Percentiles rank a stretch among this genome's conserved stretches.
These are phyloP conservation scores for Paracorniculantispora psalliotae DNA, from an alignment of 2,329 filamentous ascomycete species.

Conservation along the genomic window DNA sequence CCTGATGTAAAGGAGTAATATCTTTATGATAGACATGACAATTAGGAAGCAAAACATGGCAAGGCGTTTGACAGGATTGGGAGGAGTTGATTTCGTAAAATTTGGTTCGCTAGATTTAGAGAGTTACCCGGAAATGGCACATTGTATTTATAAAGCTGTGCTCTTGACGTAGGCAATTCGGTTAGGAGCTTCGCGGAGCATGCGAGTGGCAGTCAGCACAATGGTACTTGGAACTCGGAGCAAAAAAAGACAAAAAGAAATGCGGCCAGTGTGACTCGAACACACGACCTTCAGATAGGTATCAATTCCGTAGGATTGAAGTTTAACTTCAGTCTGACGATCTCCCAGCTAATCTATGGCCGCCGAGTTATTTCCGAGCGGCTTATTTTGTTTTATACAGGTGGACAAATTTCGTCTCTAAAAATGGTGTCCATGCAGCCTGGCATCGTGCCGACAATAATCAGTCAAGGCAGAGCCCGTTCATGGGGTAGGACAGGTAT, in stretches of 20 bases:
- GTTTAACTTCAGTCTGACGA: slow-evolving; percentile 26
- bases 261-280: slow-evolving; percentile 28
- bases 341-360: slow-evolving; percentile 27
- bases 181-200: too few relatives aligned
- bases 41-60: background rate
- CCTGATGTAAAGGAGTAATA: slow-evolving; percentile 20
- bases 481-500: too few relatives aligned
- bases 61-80: slow-evolving; percentile 10
- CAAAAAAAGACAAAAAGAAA: slow-evolving; percentile 20
- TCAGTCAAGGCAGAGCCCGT: too few relatives aligned
- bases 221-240: background rate
- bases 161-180: too few relatives aligned
- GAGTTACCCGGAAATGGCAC: background rate
- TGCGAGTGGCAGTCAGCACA: too few relatives aligned
- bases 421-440: background rate
- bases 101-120: too few relatives aligned
- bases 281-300: slow-evolving; percentile 27
- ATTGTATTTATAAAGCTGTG: background rate
- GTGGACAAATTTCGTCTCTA: background rate
- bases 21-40: background rate
- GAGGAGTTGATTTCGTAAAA: background rate
- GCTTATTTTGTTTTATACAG: slow-evolving; percentile 9
- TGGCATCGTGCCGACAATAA: too few relatives aligned
- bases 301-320: slow-evolving; percentile 20
- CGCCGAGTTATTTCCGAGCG: slow-evolving; percentile 16